These are phyloP conservation scores for Posidonia oceanica DNA, from an alignment of 116 monocot species.

Conservation along the genomic window DNA sequence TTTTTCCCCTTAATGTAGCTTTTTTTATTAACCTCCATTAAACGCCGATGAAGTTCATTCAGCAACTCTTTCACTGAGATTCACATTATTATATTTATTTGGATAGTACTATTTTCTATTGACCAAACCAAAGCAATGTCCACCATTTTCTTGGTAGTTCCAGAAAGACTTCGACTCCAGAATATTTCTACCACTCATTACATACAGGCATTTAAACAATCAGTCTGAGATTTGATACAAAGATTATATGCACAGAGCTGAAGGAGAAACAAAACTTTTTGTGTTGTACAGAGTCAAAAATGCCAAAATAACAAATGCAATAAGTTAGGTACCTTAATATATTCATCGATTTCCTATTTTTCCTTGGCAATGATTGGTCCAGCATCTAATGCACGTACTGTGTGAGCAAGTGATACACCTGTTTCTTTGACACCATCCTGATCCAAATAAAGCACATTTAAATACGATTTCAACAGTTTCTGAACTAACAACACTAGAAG, in stretches of 20 bases:
- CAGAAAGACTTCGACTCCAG: too few relatives aligned
- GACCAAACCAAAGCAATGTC: too few relatives aligned
- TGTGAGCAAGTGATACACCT: slow-evolving; percentile 84
- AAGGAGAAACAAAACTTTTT: neutral
- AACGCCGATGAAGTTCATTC: too few relatives aligned
- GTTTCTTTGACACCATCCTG: slow-evolving; percentile 91
- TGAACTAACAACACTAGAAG: neutral
- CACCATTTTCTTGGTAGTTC: too few relatives aligned
- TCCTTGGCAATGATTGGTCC: slow-evolving; percentile 77
- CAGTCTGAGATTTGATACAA: too few relatives aligned
- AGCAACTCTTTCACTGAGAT: too few relatives aligned
- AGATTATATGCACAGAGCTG: neutral
- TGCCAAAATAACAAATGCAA: neutral
- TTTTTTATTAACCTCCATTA: too few relatives aligned
- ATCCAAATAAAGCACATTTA: slow-evolving; percentile 4
- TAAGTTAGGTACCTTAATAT: slow-evolving; percentile 42
- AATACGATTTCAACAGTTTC: neutral
- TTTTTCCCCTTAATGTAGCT: too few relatives aligned
- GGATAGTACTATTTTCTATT: too few relatives aligned
- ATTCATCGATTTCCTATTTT: slow-evolving; percentile 59
- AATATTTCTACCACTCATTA: too few relatives aligned
- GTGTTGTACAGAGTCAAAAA: neutral
- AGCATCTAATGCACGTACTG: slow-evolving; percentile 88
- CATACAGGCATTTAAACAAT: too few relatives aligned
- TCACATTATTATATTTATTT: too few relatives aligned